Evolutionary conservation across 495 filamentous ascomycete genomes (phyloP).

Genomic region (Peziza echinospora): DNA sequence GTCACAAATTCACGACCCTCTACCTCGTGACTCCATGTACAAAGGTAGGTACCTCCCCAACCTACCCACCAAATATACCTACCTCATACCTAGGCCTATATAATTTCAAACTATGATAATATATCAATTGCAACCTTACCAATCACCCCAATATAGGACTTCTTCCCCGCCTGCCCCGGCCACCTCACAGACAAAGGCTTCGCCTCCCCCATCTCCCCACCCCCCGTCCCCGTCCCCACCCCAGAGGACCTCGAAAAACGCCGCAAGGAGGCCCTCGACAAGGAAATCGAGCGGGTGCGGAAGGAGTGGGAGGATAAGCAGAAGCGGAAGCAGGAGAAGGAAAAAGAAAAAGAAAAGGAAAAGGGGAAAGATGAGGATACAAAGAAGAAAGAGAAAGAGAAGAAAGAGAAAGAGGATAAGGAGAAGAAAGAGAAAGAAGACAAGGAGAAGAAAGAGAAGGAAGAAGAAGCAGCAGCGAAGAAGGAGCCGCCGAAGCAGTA

Average conservation of each 20-base stretch:
- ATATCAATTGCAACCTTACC: too few species aligned
- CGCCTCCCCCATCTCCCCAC: constrained; percentile 44
- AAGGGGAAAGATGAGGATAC: constrained; percentile 25
- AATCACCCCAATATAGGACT: too few species aligned
- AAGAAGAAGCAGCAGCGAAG: background rate
- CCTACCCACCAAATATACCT: too few species aligned
- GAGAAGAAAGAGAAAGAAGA: constrained; percentile 27
- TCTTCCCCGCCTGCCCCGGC: constrained; percentile 71
- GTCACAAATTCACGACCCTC: too few species aligned
- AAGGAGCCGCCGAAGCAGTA: background rate
- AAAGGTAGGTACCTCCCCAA: too few species aligned
- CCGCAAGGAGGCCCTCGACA: constrained; percentile 44
- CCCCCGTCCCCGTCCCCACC: constrained; percentile 32
- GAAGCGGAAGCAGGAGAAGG: constrained; percentile 38
- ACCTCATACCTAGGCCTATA: background rate
- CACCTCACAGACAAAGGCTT: constrained; percentile 75
- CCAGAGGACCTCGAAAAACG: constrained; percentile 43
- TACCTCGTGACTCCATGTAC: too few species aligned
- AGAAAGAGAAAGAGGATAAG: constrained; percentile 36
- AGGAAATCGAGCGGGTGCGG: constrained; percentile 51
- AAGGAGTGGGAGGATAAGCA: constrained; percentile 58
- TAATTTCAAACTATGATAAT: constrained; percentile 1
- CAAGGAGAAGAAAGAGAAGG: background rate
- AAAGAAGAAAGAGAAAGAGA: constrained; percentile 23
- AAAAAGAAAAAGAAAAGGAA: constrained; percentile 32